Evolutionary conservation across 2,329 filamentous ascomycete species (phyloP).

Genomic region (Fusarium marasasianum): DNA sequence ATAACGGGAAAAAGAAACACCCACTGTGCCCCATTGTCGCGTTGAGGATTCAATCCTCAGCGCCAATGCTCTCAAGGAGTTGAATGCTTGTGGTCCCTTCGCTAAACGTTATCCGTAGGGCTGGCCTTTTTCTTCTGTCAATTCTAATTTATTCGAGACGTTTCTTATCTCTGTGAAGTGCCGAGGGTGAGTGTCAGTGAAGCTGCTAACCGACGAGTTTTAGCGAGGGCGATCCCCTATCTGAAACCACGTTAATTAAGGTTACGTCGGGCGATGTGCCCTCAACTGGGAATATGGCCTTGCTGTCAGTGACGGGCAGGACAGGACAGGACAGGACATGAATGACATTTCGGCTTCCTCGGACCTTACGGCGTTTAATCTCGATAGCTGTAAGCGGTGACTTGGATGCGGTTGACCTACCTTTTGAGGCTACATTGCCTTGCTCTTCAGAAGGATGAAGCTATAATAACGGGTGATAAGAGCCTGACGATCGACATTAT

Average conservation of each 20-base stretch:
- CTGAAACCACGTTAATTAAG: slow-evolving; percentile 33
- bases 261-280: slow-evolving; percentile 16
- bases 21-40: slow-evolving; percentile 21
- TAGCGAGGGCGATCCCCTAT: slow-evolving; percentile 29
- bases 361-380: background rate
- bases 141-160: slow-evolving; percentile 1
- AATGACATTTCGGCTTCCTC: background rate
- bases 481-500: slow-evolving; percentile 10
- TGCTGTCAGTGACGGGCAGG: background rate
- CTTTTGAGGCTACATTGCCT: background rate
- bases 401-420: background rate
- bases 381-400: background rate
- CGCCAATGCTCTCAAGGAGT: background rate
- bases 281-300: slow-evolving; percentile 8
- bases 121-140: background rate
- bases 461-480: background rate
- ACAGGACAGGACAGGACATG: background rate
- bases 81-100: background rate
- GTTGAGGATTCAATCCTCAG: slow-evolving; percentile 11
- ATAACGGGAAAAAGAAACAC: background rate
- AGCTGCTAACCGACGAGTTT: slow-evolving; percentile 13
- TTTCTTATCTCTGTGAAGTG: slow-evolving; percentile 8
- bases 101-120: slow-evolving; percentile 20
- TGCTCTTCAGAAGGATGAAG: slow-evolving; percentile 5
- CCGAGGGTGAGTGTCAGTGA: slow-evolving; percentile 5